These are phyloP conservation scores for Amanita jacksonii DNA, from an alignment of 768 basidiomycete species.

Conservation along the genomic window DNA sequence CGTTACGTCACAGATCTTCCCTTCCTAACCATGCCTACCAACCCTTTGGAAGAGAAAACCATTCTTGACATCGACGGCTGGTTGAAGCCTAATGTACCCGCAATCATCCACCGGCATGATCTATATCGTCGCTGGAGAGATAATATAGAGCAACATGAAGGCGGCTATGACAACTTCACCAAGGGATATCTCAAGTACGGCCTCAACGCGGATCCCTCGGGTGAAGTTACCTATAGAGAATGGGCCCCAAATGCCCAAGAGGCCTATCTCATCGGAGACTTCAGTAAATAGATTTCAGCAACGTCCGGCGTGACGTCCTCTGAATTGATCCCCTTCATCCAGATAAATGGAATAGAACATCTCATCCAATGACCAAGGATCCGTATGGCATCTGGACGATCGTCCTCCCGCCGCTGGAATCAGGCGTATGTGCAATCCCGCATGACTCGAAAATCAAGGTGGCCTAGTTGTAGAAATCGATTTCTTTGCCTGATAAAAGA, in stretches of 20 bases:
- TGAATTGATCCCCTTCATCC: constrained; percentile 3
- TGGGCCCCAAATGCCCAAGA: constrained; percentile 91
- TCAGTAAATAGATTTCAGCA: constrained; percentile 57
- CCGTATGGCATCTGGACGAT: constrained; percentile 89
- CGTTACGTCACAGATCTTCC: constrained; percentile 5
- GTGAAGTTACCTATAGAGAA: constrained; percentile 77
- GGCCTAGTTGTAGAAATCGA: constrained; percentile 10
- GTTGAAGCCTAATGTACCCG: constrained; percentile 62
- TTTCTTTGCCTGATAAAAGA: constrained; percentile 2
- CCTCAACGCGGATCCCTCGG: constrained; percentile 57
- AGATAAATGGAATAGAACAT: constrained; percentile 85
- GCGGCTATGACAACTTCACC: constrained; percentile 74
- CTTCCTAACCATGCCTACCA: constrained; percentile 27
- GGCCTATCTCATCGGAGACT: constrained; percentile 87
- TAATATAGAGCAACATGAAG: constrained; percentile 67
- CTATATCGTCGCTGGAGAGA: constrained; percentile 68
- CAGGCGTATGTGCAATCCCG: constrained; percentile 73
- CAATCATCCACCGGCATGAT: constrained; percentile 62
- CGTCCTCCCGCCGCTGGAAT: constrained; percentile 51
- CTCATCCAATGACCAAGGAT: constrained; percentile 82
- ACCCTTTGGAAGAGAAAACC: constrained; percentile 43
- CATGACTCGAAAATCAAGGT: constrained; percentile 97
- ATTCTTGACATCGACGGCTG: constrained; percentile 62
- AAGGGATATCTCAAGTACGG: constrained; percentile 77
- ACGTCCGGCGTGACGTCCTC: constrained; percentile 1